Evolutionary conservation across 225 moss, liverwort and hornwort species (phyloP).

Genomic region (Asterella californica): DNA sequence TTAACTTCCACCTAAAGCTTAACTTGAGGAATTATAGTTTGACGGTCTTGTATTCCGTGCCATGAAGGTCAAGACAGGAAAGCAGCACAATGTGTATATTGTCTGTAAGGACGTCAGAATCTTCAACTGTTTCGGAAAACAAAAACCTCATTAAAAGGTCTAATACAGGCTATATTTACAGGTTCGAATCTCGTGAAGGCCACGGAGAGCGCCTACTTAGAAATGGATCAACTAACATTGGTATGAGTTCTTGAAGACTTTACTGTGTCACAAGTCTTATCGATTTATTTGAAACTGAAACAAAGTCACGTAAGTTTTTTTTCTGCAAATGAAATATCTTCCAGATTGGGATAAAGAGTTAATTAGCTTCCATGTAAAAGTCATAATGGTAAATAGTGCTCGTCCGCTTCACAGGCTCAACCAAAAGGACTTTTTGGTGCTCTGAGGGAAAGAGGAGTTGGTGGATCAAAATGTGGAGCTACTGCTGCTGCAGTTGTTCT

Average conservation of each 20-base stretch:
- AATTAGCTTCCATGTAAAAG: background rate
- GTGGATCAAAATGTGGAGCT: conserved; percentile 86
- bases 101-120: background rate
- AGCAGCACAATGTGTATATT: background rate
- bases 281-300: too few species aligned
- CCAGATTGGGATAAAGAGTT: background rate
- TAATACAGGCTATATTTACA: conserved; percentile 26
- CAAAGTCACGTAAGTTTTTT: too few species aligned
- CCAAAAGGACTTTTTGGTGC: conserved; percentile 89
- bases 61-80: background rate
- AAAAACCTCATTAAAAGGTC: background rate
- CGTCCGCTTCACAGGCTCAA: conserved; percentile 42
- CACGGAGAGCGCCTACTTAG: conserved; percentile 70
- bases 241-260: conserved; percentile 27
- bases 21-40: background rate
- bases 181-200: conserved; percentile 61
- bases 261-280: too few species aligned
- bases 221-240: conserved; percentile 77
- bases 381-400: background rate
- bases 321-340: background rate
- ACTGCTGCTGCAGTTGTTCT: conserved; percentile 79
- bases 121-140: background rate
- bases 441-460: conserved; percentile 83
- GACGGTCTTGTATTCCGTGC: background rate
- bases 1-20: background rate